These are phyloP conservation scores for Xylariaceae sp. DNA, from an alignment of 2,329 filamentous ascomycete genomes.

Conservation along the genomic window DNA sequence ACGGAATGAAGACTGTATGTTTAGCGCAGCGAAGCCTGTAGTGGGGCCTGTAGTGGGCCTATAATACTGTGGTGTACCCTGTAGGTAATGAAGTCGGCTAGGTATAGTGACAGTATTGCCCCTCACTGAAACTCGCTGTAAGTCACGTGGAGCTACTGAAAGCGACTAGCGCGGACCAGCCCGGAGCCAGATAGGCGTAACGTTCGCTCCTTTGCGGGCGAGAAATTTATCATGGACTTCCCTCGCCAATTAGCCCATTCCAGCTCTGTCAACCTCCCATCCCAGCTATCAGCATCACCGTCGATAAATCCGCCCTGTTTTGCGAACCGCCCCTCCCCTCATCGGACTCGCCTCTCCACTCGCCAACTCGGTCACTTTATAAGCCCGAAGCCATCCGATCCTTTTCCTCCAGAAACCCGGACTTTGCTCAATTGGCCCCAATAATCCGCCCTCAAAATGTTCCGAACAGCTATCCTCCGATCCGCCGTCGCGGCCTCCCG, in stretches of 20 bases:
- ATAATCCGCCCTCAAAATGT: constrained; percentile 55
- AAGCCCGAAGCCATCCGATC: neutral
- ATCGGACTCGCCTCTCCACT: neutral
- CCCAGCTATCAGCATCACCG: neutral
- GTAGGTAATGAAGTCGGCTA: too few relatives aligned
- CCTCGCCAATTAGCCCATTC: constrained; percentile 19
- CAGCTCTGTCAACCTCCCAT: constrained; percentile 2
- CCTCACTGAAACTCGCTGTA: neutral
- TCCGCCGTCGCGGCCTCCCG: constrained; percentile 57
- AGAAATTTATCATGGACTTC: constrained; percentile 34
- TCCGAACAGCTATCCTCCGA: constrained; percentile 80
- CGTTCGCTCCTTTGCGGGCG: constrained; percentile 5
- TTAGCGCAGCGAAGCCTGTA: too few relatives aligned
- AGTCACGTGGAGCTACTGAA: constrained; percentile 22
- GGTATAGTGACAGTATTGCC: neutral
- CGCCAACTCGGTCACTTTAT: neutral
- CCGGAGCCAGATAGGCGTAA: constrained; percentile 17
- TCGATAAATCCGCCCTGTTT: constrained; percentile 3
- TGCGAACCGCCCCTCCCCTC: constrained; percentile 3
- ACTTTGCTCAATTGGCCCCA: constrained; percentile 8
- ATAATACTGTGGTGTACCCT: too few relatives aligned
- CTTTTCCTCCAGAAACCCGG: neutral
- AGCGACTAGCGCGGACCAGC: constrained; percentile 26
- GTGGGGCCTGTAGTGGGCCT: too few relatives aligned
- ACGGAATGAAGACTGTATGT: too few relatives aligned